Evolutionary conservation across 2,329 filamentous ascomycete genomes (phyloP).

Genomic region (Verticillium alfalfae): DNA sequence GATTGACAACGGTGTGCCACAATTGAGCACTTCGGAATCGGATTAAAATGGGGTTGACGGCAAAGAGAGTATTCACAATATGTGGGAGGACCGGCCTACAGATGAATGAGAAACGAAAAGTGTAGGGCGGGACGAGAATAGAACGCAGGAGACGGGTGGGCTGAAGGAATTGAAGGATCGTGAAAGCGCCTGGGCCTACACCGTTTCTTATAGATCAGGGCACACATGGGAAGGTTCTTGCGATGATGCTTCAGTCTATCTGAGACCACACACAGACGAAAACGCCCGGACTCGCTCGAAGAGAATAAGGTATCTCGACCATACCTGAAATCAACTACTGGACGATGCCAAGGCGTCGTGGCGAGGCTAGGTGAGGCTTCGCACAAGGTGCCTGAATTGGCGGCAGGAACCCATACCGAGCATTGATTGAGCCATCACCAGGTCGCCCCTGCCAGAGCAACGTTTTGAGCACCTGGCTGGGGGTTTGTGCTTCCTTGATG

Average conservation of each 20-base stretch:
- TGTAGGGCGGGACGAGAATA: not conserved
- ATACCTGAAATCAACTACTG: too few species aligned
- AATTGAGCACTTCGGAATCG: too few species aligned
- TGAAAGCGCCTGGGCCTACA: not conserved
- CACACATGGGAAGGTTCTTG: not conserved
- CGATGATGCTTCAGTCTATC: not conserved
- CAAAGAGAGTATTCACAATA: not conserved
- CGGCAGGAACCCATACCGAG: too few species aligned
- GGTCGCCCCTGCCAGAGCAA: too few species aligned
- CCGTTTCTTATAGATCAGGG: not conserved
- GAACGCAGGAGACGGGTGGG: not conserved
- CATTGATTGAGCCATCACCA: too few species aligned
- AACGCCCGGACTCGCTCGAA: not conserved
- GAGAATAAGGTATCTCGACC: not conserved
- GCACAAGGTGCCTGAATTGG: too few species aligned
- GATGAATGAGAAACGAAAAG: not conserved
- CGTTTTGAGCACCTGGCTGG: too few species aligned
- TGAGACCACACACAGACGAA: not conserved
- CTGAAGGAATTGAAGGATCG: not conserved
- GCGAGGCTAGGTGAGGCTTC: too few species aligned
- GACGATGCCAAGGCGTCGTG: too few species aligned
- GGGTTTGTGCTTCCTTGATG: too few species aligned
- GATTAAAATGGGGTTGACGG: not conserved
- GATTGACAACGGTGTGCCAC: too few species aligned
- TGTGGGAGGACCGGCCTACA: not conserved